Conservation (phyloP, 1,284 basidiomycete genomes). For the Puccinia hordei region DNA sequence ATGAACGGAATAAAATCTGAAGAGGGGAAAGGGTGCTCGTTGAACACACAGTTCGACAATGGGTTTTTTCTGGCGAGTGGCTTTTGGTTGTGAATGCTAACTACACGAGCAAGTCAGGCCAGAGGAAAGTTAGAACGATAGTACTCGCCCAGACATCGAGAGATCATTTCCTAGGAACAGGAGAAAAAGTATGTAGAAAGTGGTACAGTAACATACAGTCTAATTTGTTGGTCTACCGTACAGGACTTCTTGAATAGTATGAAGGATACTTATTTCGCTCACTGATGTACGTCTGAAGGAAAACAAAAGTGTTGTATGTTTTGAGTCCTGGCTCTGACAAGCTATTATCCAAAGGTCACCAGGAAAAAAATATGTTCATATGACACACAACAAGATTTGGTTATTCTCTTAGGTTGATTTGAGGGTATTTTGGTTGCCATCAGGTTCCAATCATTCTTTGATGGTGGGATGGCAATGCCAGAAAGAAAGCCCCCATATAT, state of each 20-base stretch:
- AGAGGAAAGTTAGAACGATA: background rate
- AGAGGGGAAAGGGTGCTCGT: background rate
- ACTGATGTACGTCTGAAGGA: constrained; percentile 1
- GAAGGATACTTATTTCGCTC: background rate
- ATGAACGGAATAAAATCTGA: background rate
- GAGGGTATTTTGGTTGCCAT: no score
- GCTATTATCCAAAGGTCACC: no score
- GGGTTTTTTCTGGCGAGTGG: background rate
- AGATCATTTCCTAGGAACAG: background rate
- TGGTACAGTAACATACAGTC: background rate
- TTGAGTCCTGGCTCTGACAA: background rate
- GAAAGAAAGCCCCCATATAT: no score
- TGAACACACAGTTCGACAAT: background rate
- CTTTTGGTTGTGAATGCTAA: background rate
- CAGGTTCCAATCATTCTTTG: no score
- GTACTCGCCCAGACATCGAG: background rate
- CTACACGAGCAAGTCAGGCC: background rate
- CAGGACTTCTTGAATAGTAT: background rate
- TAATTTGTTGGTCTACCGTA: background rate
- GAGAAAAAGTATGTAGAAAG: background rate
- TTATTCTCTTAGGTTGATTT: no score
- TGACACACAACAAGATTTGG: no score
- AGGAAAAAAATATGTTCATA: no score
- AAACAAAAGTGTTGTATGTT: background rate
- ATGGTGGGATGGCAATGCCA: no score